Conservation (phyloP, 2,329 filamentous ascomycete species). For the Claviceps cyperi region DNA sequence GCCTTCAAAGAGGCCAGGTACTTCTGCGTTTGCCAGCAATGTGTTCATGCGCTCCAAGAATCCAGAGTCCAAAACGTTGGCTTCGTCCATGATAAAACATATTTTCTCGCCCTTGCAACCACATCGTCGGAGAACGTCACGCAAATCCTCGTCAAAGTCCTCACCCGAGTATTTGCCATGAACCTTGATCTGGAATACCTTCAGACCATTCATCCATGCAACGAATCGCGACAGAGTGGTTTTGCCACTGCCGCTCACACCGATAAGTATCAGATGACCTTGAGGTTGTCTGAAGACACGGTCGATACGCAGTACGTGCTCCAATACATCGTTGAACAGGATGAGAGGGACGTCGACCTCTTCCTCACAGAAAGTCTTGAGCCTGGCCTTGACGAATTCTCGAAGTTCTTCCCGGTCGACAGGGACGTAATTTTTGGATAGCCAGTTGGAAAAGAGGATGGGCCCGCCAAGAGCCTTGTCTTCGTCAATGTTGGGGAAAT, state of each 20-base stretch:
- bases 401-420: constrained; percentile 90
- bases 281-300: constrained; percentile 97
- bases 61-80: constrained; percentile 94
- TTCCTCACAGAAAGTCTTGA: constrained; percentile 98
- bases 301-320: constrained; percentile 96
- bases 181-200: constrained; percentile 99
- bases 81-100: constrained; percentile 99
- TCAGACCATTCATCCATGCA: constrained; percentile 99
- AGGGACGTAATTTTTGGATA: constrained; percentile 95
- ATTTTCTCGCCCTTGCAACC: constrained; percentile 99
- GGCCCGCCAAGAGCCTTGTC: constrained; percentile 77
- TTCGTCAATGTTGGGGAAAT: constrained; percentile 93
- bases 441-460: constrained; percentile 97
- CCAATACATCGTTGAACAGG: constrained; percentile 97
- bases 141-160: constrained; percentile 95
- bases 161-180: constrained; percentile 97
- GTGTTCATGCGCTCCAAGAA: constrained; percentile 99
- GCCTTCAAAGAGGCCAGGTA: constrained; percentile 96
- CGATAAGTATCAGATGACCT: constrained; percentile 94
- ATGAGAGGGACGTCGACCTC: constrained; percentile 97
- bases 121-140: constrained; percentile 82
- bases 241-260: constrained; percentile 96
- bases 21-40: constrained; percentile 94
- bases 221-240: constrained; percentile 96
- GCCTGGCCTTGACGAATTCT: constrained; percentile 91